Percentiles rank a stretch among this genome's conserved stretches.
Conservation (phyloP, 352 stramenopile genomes). For the Thalassiosira hispida region DNA sequence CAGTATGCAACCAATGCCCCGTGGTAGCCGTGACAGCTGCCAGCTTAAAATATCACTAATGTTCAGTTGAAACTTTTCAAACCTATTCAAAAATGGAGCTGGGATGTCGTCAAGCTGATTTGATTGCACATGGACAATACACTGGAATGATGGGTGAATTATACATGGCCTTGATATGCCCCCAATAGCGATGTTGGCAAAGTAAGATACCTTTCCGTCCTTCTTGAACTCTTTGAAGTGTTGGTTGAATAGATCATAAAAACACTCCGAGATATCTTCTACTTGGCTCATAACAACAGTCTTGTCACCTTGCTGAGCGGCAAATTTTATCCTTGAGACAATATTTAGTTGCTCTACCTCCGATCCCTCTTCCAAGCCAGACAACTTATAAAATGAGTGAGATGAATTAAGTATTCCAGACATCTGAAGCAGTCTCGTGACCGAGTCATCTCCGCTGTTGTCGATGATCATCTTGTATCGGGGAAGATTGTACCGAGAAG, state of each 20-base stretch:
- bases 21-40: constrained; percentile 28
- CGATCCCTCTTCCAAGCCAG: constrained; percentile 48
- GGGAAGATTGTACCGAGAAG: constrained; percentile 43
- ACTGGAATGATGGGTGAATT: constrained; percentile 60
- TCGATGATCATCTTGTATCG: constrained; percentile 75
- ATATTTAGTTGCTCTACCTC: constrained; percentile 58
- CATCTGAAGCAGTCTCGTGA: constrained; percentile 53
- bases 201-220: constrained; percentile 47
- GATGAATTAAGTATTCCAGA: constrained; percentile 43
- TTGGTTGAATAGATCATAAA: constrained; percentile 77
- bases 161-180: constrained; percentile 55
- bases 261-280: constrained; percentile 59
- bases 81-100: constrained; percentile 66
- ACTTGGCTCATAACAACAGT: constrained; percentile 55
- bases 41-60: constrained; percentile 54
- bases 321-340: constrained; percentile 63
- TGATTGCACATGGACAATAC: constrained; percentile 63
- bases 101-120: constrained; percentile 51
- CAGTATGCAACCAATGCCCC: constrained; percentile 35
- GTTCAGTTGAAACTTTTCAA: constrained; percentile 66
- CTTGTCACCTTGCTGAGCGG: constrained; percentile 53
- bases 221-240: constrained; percentile 60
- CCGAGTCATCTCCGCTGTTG: constrained; percentile 60
- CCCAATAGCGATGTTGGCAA: constrained; percentile 69
- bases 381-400: constrained; percentile 56